A percentile compares a stretch with the other conserved stretches of the same genome.
phyloP scores from a whole-genome alignment of 495 filamentous ascomycete species.

The Stereocaulon alpinum region DNA sequence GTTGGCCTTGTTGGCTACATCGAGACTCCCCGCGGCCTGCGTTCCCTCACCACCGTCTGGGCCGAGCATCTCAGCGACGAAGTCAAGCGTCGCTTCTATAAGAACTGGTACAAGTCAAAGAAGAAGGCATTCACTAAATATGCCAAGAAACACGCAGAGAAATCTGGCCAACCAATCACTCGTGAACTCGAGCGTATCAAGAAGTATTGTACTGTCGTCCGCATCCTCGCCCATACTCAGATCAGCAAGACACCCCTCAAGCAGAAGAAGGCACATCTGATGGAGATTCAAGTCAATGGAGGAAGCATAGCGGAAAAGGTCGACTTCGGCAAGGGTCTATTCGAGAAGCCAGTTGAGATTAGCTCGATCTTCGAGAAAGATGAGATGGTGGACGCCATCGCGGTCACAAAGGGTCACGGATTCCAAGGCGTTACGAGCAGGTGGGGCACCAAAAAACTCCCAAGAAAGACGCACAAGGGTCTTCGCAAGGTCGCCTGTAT shows the following conservation, averaged over 20 bases:
- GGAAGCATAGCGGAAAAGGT: conserved; percentile 93
- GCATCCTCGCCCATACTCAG: conserved; percentile 97
- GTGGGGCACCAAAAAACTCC: conserved; percentile 99
- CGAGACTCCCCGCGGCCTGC: conserved; percentile 98
- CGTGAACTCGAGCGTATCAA: conserved; percentile 99
- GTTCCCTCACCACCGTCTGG: conserved; percentile 99
- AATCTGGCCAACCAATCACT: conserved; percentile 75
- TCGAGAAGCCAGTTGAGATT: conserved; percentile 96
- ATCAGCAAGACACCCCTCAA: conserved; percentile 98
- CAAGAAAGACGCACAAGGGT: conserved; percentile 99
- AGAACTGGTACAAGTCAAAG: conserved; percentile 99
- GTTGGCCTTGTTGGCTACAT: conserved; percentile 99
- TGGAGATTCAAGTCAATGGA: conserved; percentile 99
- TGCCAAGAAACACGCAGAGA: conserved; percentile 98
- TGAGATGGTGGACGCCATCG: conserved; percentile 99
- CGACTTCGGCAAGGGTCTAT: conserved; percentile 81
- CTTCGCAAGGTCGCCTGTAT: conserved; percentile 99
- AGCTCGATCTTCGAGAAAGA: conserved; percentile 96
- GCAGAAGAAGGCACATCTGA: conserved; percentile 99
- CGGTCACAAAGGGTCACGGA: conserved; percentile 99
- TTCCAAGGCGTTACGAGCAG: conserved; percentile 93
- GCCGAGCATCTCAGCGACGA: conserved; percentile 98
- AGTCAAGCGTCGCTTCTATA: conserved; percentile 99
- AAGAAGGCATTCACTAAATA: conserved; percentile 99
- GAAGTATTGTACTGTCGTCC: conserved; percentile 99